Evolutionary conservation across 208 protist species (phyloP).

Genomic region (Herpetomonas muscarum): DNA sequence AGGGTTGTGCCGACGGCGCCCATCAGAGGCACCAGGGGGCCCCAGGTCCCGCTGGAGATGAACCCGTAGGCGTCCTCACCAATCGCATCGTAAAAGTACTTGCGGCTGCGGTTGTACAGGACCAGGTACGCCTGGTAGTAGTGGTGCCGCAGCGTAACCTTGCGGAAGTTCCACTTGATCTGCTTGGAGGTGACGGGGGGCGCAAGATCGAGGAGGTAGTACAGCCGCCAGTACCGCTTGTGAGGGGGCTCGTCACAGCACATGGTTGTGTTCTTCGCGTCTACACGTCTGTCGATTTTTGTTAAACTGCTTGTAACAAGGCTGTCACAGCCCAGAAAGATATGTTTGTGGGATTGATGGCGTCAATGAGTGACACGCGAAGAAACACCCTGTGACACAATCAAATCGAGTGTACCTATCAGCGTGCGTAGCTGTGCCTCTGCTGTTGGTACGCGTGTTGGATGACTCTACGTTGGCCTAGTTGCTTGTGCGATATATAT

Average conservation of each 20-base stretch:
- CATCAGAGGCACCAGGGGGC: slow-evolving; percentile 61
- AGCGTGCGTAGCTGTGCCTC: no score
- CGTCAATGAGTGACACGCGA: no score
- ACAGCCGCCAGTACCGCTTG: slow-evolving; percentile 75
- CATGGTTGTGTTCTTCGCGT: slow-evolving; percentile 2
- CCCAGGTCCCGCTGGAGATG: slow-evolving; percentile 82
- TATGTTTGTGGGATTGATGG: no score
- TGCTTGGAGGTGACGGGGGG: slow-evolving; percentile 64
- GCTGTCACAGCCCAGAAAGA: background rate
- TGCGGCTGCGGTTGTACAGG: slow-evolving; percentile 70
- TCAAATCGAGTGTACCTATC: no score
- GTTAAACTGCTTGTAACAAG: slow-evolving; percentile 5
- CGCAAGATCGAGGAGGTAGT: slow-evolving; percentile 77
- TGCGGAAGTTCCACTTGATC: slow-evolving; percentile 83
- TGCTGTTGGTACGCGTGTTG: no score
- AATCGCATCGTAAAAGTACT: slow-evolving; percentile 75
- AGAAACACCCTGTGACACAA: no score
- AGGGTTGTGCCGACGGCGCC: slow-evolving; percentile 45
- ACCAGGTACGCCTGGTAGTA: slow-evolving; percentile 86
- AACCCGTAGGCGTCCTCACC: slow-evolving; percentile 83
- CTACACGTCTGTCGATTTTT: slow-evolving; percentile 3
- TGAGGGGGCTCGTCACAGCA: slow-evolving; percentile 30
- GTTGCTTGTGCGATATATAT: background rate
- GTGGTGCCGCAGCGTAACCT: slow-evolving; percentile 82
- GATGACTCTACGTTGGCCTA: no score